These are phyloP conservation scores for Fennellomyces sp. DNA, from an alignment of 371 early-diverging fungal species.

Conservation along the genomic window DNA sequence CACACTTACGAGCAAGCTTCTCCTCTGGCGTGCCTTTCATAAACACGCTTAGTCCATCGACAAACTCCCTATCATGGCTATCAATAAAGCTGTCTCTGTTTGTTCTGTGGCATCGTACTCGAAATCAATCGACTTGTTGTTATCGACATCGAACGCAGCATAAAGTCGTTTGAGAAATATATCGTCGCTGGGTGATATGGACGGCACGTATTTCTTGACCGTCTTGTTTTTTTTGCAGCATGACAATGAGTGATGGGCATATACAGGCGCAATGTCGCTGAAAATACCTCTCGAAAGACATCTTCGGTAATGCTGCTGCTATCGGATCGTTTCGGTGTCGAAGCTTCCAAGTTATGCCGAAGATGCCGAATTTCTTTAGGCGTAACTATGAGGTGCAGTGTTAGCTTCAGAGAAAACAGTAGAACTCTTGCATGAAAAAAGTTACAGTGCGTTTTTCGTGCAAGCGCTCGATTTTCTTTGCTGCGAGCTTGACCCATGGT, in stretches of 20 bases:
- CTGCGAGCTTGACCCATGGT: slow-evolving; percentile 63
- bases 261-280: too few species aligned
- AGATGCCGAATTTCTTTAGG: slow-evolving; percentile 69
- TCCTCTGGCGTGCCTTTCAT: slow-evolving; percentile 84
- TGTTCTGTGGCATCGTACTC: slow-evolving; percentile 18
- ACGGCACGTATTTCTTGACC: slow-evolving; percentile 44
- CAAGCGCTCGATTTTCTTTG: slow-evolving; percentile 57
- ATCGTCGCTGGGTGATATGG: slow-evolving; percentile 67
- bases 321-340: slow-evolving; percentile 44
- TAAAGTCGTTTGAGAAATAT: slow-evolving; percentile 79
- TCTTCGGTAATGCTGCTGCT: slow-evolving; percentile 64
- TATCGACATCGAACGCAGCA: slow-evolving; percentile 80
- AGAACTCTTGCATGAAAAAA: too few species aligned
- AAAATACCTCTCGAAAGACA: slow-evolving; percentile 78
- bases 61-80: slow-evolving; percentile 64
- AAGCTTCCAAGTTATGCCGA: slow-evolving; percentile 67
- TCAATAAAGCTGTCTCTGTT: neutral
- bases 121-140: slow-evolving; percentile 72
- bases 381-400: too few species aligned
- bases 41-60: slow-evolving; percentile 76
- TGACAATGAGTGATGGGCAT: neutral
- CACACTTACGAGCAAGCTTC: slow-evolving; percentile 70
- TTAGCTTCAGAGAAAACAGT: too few species aligned
- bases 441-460: slow-evolving; percentile 61
- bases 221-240: slow-evolving; percentile 30